A percentile compares a stretch with the other conserved stretches of the same genome.
Evolutionary conservation across 1,139 yeast genomes (phyloP).

Genomic region (Yamadazyma membranifaciens): DNA sequence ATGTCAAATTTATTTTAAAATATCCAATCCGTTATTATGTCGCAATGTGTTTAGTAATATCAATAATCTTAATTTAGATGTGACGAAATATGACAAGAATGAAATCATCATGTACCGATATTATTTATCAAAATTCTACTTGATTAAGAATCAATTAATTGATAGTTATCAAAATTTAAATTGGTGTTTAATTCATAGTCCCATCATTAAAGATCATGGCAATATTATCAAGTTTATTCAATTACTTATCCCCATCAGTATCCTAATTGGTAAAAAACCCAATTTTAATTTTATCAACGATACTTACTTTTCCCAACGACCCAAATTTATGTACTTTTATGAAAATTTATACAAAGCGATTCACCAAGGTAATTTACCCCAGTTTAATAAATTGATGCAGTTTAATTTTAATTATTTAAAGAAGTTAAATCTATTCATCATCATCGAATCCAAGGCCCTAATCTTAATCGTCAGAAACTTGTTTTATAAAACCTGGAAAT

Average conservation of each 20-base stretch:
- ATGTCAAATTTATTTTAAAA: conserved; percentile 61
- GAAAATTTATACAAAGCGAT: conserved; percentile 32
- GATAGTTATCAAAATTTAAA: conserved; percentile 57
- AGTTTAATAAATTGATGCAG: conserved; percentile 29
- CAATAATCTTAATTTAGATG: conserved; percentile 51
- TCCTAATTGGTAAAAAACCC: conserved; percentile 53
- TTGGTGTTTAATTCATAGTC: conserved; percentile 59
- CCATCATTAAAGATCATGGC: conserved; percentile 21
- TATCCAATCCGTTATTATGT: conserved; percentile 66
- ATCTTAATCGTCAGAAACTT: conserved; percentile 49
- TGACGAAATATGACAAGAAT: conserved; percentile 35
- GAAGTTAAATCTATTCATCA: conserved; percentile 30
- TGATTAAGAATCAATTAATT: conserved; percentile 57
- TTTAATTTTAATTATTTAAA: conserved; percentile 36
- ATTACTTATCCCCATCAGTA: conserved; percentile 55
- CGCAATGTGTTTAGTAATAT: conserved; percentile 75
- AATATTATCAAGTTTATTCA: conserved; percentile 44
- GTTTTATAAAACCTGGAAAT: conserved; percentile 33
- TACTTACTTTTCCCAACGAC: conserved; percentile 19
- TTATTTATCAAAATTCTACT: conserved; percentile 63
- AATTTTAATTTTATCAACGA: conserved; percentile 26
- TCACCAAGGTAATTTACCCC: conserved; percentile 38
- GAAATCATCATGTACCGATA: conserved; percentile 59
- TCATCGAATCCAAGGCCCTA: conserved; percentile 29
- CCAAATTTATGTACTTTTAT: conserved; percentile 36